Conservation (phyloP, 2,329 filamentous ascomycete genomes). For the Monilinia aucupariae region DNA sequence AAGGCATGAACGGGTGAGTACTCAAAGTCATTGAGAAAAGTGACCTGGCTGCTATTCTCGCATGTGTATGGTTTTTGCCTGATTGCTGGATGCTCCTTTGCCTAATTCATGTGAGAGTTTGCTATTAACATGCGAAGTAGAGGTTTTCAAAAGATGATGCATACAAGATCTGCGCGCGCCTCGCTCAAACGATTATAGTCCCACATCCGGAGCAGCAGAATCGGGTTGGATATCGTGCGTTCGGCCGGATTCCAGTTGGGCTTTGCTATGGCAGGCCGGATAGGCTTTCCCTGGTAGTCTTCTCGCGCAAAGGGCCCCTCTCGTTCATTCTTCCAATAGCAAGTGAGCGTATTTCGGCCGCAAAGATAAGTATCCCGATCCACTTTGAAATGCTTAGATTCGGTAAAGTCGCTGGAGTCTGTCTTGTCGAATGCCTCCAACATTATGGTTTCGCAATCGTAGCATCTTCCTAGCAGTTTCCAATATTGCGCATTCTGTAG, state of each 20-base stretch:
- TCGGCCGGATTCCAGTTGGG: not conserved
- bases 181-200: not conserved
- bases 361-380: not conserved
- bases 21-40: not conserved
- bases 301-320: not conserved
- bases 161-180: not conserved
- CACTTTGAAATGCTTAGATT: not conserved
- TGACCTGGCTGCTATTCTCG: not conserved
- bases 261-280: not conserved
- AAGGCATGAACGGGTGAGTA: not conserved
- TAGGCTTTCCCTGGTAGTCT: not conserved
- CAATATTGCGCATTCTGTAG: rapidly evolving
- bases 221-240: not conserved
- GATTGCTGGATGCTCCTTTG: not conserved
- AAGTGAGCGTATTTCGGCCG: not conserved
- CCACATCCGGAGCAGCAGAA: not conserved
- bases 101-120: not conserved
- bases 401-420: not conserved
- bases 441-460: conserved; percentile 2
- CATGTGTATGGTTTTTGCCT: not conserved
- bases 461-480: not conserved
- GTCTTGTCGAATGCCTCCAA: not conserved
- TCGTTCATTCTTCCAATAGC: not conserved
- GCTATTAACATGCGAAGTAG: not conserved
- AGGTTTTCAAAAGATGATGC: not conserved